Percentiles rank a stretch among this genome's conserved stretches.
Evolutionary conservation across 1,139 yeast genomes (phyloP).

Genomic region (Hyphopichia wangnamkhiaoensis): DNA sequence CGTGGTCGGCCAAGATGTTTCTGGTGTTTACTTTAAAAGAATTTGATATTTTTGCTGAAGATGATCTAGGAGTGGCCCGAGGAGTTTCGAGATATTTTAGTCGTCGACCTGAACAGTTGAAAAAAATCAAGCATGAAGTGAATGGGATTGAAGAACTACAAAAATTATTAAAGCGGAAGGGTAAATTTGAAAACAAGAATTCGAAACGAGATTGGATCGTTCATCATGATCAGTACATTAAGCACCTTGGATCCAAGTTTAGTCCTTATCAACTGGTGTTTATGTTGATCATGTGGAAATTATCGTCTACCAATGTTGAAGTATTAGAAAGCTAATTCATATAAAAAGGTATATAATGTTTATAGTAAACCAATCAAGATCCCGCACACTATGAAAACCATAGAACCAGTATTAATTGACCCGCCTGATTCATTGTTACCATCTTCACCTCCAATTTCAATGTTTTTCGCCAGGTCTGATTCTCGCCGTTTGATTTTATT

Average conservation of each 20-base stretch:
- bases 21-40: constrained; percentile 66
- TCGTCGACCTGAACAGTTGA: constrained; percentile 53
- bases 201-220: constrained; percentile 59
- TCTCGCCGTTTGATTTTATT: constrained; percentile 23
- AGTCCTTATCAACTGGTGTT: constrained; percentile 69
- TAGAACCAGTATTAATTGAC: not conserved
- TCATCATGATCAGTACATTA: constrained; percentile 58
- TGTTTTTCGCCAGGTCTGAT: constrained; percentile 17
- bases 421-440: not conserved
- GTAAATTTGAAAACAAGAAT: constrained; percentile 41
- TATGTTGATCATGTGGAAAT: constrained; percentile 76
- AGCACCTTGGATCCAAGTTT: constrained; percentile 57
- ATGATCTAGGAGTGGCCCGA: constrained; percentile 82
- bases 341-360: constrained; percentile 1
- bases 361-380: not conserved
- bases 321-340: constrained; percentile 29
- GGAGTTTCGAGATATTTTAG: constrained; percentile 69
- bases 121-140: constrained; percentile 38
- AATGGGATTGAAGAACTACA: constrained; percentile 29
- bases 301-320: constrained; percentile 59
- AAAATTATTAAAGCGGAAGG: constrained; percentile 30
- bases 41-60: constrained; percentile 70
- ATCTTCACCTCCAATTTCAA: constrained; percentile 39
- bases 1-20: constrained; percentile 93
- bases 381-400: not conserved